Evolutionary conservation across 2,329 filamentous ascomycete species (phyloP), one percentile per base, ranked within the genome.

Genomic region (Colletotrichum filicis): DNA sequence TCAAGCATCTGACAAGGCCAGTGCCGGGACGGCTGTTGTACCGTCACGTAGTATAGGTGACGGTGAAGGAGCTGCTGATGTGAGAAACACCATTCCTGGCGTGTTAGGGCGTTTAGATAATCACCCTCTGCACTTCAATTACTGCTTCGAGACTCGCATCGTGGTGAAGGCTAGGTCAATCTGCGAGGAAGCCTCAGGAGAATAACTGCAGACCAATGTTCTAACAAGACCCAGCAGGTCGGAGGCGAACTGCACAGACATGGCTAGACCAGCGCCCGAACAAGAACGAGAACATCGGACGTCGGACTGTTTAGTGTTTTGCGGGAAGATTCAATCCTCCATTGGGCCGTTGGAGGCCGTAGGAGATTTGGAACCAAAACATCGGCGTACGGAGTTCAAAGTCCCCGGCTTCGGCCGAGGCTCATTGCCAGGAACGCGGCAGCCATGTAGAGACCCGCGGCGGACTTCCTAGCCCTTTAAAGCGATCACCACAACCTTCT

Each of bases 361-460:
- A 32, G 59, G 55, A 19, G 22, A 11, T 26, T 35, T 42, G 7
- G 16, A 19, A 42, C 37, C 42, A 28, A 26, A 32, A 42, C 26
- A 32, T 70, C 70, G 70, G 70, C 55, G 28, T 22, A 26, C 55
- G 60, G 70, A 65, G 12, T 70, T 12, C 24, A 26, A 57, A 65
- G 26, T 70, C 55, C 35, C 66, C 70, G 66, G 42, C 46, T n/a
- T 60, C 46, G 66, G 60, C 66, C 53, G 55, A 68, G 46, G 55
- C 22, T 42, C 46, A 24, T 57, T 4, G n/a, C 58, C 52, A 42
- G 30, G 12, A 35, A 16, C n/a, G 30, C 61, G n/a, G 32, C 19
- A 24, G 46, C 49, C 24, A 19, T 35, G 24, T n/a, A 55, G 30
- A 14, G 12, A 30, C 52, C 35, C 6, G 62, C 63, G 7, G 24